Percentiles rank a stretch among this genome's conserved stretches.
Conservation (phyloP, 768 basidiomycete species). For the Daedaleopsis sinensis region DNA sequence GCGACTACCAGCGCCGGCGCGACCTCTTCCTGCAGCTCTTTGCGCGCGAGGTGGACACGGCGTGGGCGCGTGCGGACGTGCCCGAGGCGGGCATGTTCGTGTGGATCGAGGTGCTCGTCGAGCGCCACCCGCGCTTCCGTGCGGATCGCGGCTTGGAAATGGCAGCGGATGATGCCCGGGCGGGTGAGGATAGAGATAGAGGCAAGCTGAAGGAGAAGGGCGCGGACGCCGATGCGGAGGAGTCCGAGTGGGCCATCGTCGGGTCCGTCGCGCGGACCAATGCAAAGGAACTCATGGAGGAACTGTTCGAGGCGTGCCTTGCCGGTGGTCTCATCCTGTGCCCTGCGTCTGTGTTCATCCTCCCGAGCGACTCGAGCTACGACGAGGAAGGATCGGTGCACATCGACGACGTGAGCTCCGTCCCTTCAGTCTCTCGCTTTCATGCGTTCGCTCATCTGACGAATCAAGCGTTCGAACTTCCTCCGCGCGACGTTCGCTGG, state of each 20-base stretch:
- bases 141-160: no score
- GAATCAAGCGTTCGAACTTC: conserved; percentile 42
- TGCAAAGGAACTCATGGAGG: conserved; percentile 46
- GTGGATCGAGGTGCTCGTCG: conserved; percentile 50
- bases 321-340: conserved; percentile 47
- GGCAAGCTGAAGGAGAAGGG: no score
- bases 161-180: no score
- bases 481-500: conserved; percentile 52
- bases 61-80: conserved; percentile 32
- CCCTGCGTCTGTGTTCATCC: conserved; percentile 48
- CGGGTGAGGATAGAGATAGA: no score
- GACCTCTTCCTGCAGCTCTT: conserved; percentile 49
- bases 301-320: conserved; percentile 45
- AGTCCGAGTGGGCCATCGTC: no score
- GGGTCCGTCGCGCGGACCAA: conserved; percentile 35
- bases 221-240: no score
- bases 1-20: conserved; percentile 51
- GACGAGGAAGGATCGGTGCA: conserved; percentile 17
- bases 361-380: conserved; percentile 32
- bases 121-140: conserved; percentile 43
- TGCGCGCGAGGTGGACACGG: conserved; percentile 35
- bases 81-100: conserved; percentile 58
- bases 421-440: background rate
- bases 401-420: conserved; percentile 44
- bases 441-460: background rate